A percentile compares a stretch with the other conserved stretches of the same genome.
Conservation (phyloP, 768 basidiomycete genomes). For the Podaxis sp. region DNA sequence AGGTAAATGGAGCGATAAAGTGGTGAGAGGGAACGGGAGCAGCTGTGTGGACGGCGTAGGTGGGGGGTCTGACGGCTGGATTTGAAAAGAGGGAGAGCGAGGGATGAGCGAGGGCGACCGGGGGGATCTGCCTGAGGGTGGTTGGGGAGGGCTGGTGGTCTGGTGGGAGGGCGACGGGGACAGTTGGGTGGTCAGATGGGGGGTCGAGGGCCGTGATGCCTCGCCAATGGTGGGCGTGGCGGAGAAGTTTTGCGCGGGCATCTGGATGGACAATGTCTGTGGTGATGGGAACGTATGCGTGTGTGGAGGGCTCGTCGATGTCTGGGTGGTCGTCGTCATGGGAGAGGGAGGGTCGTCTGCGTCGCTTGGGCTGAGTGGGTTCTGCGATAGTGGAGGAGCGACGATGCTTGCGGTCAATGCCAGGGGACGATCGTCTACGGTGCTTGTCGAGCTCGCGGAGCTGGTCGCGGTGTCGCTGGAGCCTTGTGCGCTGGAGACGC, state of each 20-base stretch:
- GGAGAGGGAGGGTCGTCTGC: conserved; percentile 15
- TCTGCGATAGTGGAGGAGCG: conserved; percentile 22
- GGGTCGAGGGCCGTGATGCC: conserved; percentile 52
- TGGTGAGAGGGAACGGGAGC: conserved; percentile 49
- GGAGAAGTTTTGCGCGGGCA: conserved; percentile 47
- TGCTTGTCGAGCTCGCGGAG: background rate
- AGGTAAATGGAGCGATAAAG: conserved; percentile 63
- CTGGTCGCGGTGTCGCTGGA: conserved; percentile 13
- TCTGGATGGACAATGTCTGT: conserved; percentile 43
- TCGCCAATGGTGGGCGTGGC: conserved; percentile 64
- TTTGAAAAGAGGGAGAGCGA: conserved; percentile 22
- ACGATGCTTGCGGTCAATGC: conserved; percentile 22
- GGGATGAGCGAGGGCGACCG: conserved; percentile 31
- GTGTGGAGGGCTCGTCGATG: conserved; percentile 46
- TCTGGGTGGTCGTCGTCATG: conserved; percentile 46
- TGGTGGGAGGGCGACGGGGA: conserved; percentile 17
- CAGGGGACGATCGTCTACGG: background rate
- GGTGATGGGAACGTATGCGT: conserved; percentile 43
- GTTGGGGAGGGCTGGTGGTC: conserved; percentile 16
- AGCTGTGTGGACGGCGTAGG: conserved; percentile 67
- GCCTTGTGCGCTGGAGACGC: conserved; percentile 41
- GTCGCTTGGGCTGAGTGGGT: conserved; percentile 14
- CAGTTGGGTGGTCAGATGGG: conserved; percentile 11
- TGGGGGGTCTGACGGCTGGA: conserved; percentile 48
- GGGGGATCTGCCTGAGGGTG: conserved; percentile 16